A percentile compares a stretch with the other conserved stretches of the same genome.
Conservation (phyloP, 2,329 filamentous ascomycete genomes). For the Hypoxylon rubiginosum region DNA sequence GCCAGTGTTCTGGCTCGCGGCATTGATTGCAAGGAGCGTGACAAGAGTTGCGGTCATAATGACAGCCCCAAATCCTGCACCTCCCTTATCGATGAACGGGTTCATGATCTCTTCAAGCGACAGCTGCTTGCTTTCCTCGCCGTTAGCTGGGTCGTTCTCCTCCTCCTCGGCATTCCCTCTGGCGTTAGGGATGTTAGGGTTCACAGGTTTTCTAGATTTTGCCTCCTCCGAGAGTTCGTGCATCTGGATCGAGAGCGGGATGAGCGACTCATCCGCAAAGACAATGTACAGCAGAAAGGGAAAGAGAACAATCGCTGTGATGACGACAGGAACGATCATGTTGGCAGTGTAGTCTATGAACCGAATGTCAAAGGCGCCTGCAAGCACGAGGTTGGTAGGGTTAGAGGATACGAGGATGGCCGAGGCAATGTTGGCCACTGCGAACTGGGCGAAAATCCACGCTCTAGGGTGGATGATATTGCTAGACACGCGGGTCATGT, state of each 20-base stretch:
- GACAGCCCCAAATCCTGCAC: slow-evolving; percentile 73
- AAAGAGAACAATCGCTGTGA: slow-evolving; percentile 76
- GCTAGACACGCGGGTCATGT: slow-evolving; percentile 81
- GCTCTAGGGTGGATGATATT: slow-evolving; percentile 79
- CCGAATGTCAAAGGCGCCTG: slow-evolving; percentile 78
- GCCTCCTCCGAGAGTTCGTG: slow-evolving; percentile 73
- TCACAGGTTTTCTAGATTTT: slow-evolving; percentile 70
- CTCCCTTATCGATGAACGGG: slow-evolving; percentile 76
- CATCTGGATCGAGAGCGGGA: slow-evolving; percentile 76
- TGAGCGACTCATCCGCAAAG: slow-evolving; percentile 73
- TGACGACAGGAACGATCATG: slow-evolving; percentile 78
- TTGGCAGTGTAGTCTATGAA: slow-evolving; percentile 83
- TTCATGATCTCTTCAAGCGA: slow-evolving; percentile 82
- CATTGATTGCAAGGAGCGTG: slow-evolving; percentile 75
- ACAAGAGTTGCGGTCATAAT: slow-evolving; percentile 77
- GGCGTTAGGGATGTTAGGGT: slow-evolving; percentile 78
- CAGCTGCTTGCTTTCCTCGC: slow-evolving; percentile 67
- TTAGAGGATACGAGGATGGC: slow-evolving; percentile 84
- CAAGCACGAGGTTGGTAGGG: slow-evolving; percentile 80
- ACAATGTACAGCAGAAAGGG: slow-evolving; percentile 78
- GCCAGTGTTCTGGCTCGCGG: slow-evolving; percentile 63
- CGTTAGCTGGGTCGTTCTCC: slow-evolving; percentile 59
- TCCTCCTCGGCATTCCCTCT: slow-evolving; percentile 67
- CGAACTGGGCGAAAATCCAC: slow-evolving; percentile 81
- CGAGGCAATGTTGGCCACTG: slow-evolving; percentile 79